Evolutionary conservation across 805 yeast species (phyloP), one percentile per base, ranked within the genome.

Genomic region (Candida rishiriensis): DNA sequence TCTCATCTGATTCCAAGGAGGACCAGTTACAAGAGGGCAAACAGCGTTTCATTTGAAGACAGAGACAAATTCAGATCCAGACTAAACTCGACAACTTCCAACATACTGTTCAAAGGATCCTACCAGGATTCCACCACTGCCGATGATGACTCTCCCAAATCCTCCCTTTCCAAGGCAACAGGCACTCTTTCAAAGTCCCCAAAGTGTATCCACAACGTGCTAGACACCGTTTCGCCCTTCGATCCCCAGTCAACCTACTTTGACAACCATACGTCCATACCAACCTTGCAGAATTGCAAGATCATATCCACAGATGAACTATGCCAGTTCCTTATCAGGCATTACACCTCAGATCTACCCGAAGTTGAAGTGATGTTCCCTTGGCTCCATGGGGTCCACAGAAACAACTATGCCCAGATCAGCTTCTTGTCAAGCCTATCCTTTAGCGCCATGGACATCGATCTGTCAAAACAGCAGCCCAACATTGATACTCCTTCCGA

Each of bases 381-480:
- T 0, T 89, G 97, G 97, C 69, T 88, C 21, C 96, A 90, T 60
- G 93, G 95, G 1, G 69, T 85, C 36, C 79, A 83, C 49, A 71
- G 70, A 12, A 69, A 72, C 31, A 79, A 80, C 55, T 66, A 72
- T 35, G 76, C 82, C 18, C 85, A 79, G 55, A 64, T 73, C 36
- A 66, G 72, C 61, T 68, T 79, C 63, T 53, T 64, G 35, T 50
- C 63, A 13, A 60, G 53, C 56, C 21, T 53, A 47, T 44, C 58
- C 2, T 50, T 48, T 38, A 52, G 51, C 6, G 14, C 42, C 29
- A 29, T 14, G 14, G 29, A 26, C 14, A 7, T 7, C 26, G 26
- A 21, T 21, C 7, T 21, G 7, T 21, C 26, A n/a, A 29, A 16
- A 14, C 46, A 21, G 15, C 18, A 17, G 34, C 12, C 30, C 15